Base-by-base conservation (phyloP, 352 stramenopile species). In the Phytophthora pinifolia region DNA sequence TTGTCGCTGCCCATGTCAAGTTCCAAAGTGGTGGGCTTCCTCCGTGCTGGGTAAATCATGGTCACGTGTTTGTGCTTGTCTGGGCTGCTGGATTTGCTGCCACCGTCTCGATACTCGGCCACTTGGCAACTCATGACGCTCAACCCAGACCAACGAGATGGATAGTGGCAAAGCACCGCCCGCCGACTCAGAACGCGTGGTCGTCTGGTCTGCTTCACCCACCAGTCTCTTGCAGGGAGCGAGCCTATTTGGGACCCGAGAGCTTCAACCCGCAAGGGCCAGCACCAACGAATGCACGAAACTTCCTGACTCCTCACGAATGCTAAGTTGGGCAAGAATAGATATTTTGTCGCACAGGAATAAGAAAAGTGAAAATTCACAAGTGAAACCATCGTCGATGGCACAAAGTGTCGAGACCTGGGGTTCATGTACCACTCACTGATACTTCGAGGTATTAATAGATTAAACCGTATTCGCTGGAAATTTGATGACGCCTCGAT, bases 121-220 rank as follows among this genome's bases (percentile, higher is more conserved):
- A 59, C 54, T 61, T 65, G 61, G 56, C 54, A 61, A 69, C 38
- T 69, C 61, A 69, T 65, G 30, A 20, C 37, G 41, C 35, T 36
- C 20, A 44, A 39, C 30, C 44, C 38, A 37, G 27, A 35, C 12
- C 25, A 33, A 27, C 22, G 13, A 44, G 46, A 51, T 62, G 47
- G 46, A 58, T 58, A 52, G 46, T 63, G 47, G 36, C 51, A 46
- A 51, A 27, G 22, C 22, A 27, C 22, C 22, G 22, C 22, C 32
- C 9, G 12, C 12, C 12, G 12, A 49, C 25, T 38, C 45, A 50
- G 54, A 48, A 50, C 47, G 32, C 17, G 51, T 44, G 46, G 46
- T 13, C 31, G 51, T 60, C 51, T 61, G 43, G 46, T 60, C 38
- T 45, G 33, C 31, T 20, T 3, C 17, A 60, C 49, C 50, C 42